Evolutionary conservation across 495 filamentous ascomycete genomes (phyloP).

Genomic region (Hypoxylon lienhwacheense): DNA sequence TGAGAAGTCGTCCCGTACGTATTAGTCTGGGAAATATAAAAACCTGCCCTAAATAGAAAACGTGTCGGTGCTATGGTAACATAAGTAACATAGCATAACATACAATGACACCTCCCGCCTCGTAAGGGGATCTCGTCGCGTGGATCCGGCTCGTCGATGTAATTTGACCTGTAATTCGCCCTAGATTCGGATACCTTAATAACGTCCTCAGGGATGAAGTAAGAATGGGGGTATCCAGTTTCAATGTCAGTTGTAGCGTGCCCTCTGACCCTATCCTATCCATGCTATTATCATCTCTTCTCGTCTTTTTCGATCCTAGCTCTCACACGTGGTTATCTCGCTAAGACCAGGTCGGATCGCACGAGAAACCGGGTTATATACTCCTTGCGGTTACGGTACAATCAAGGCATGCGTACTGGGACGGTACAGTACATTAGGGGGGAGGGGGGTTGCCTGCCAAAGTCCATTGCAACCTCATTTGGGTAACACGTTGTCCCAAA

Average conservation of each 20-base stretch:
- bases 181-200: background rate
- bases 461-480: slow-evolving; percentile 26
- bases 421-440: background rate
- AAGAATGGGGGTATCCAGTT: background rate
- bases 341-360: background rate
- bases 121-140: no score
- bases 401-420: background rate
- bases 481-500: slow-evolving; percentile 19
- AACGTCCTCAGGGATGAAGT: background rate
- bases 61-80: no score
- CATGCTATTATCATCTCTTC: background rate
- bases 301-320: background rate
- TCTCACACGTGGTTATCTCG: background rate
- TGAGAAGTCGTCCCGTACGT: no score
- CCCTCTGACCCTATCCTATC: background rate
- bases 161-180: background rate
- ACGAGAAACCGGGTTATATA: background rate
- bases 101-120: no score
- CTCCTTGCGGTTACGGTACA: background rate
- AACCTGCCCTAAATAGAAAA: no score
- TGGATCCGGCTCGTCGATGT: no score
- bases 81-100: no score
- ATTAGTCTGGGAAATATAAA: no score
- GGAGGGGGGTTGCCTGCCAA: background rate
- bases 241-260: background rate